These are phyloP conservation scores for Pleurotus salmoneostramineus DNA, from an alignment of 768 basidiomycete genomes.

Conservation along the genomic window DNA sequence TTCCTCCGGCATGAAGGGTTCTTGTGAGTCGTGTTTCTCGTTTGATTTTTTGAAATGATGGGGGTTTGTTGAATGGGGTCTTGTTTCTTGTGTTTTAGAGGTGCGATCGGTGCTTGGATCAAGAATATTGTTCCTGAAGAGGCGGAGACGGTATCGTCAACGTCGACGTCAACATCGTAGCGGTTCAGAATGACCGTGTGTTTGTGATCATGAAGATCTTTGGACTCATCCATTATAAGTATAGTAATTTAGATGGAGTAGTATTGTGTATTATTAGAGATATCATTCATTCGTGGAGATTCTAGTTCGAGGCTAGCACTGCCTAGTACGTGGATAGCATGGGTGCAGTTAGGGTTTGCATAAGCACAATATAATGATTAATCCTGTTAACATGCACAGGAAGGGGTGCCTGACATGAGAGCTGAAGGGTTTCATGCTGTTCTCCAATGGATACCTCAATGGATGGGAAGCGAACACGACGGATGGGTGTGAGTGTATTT, in stretches of 20 bases:
- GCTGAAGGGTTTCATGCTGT: too few relatives aligned
- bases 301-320: too few relatives aligned
- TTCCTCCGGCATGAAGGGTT: conserved; percentile 99
- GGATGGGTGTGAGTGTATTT: background rate
- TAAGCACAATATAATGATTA: too few relatives aligned
- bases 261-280: too few relatives aligned
- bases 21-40: conserved; percentile 55
- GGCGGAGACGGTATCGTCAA: background rate
- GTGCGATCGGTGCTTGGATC: conserved; percentile 96
- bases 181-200: background rate
- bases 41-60: background rate
- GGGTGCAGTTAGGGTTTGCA: too few relatives aligned
- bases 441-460: too few relatives aligned
- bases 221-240: too few relatives aligned
- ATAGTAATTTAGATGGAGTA: background rate
- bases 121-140: conserved; percentile 76
- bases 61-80: conserved; percentile 5
- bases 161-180: background rate
- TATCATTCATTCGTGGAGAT: too few relatives aligned
- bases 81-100: conserved; percentile 40
- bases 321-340: too few relatives aligned
- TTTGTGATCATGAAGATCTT: conserved; percentile 1
- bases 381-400: too few relatives aligned
- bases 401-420: too few relatives aligned
- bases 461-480: too few relatives aligned